A percentile compares a stretch with the other conserved stretches of the same genome.
phyloP scores from a whole-genome alignment of 768 basidiomycete genomes.

The Leccinellum albellum region DNA sequence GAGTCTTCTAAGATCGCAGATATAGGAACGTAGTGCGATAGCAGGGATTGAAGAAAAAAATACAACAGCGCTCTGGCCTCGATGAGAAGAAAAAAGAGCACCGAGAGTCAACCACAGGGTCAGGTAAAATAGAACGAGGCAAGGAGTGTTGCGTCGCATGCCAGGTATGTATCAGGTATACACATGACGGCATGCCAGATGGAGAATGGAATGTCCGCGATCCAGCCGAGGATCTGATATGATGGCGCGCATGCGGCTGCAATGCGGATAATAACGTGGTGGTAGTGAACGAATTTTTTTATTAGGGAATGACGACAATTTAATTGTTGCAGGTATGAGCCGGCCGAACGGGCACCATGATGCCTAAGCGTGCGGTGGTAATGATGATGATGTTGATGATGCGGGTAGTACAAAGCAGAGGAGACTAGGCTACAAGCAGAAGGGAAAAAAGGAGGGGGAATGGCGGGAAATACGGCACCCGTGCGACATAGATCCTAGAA shows the following conservation, averaged over 20 bases:
- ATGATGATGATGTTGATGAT: neutral
- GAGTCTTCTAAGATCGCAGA: neutral
- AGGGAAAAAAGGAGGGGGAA: neutral
- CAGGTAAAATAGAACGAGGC: neutral
- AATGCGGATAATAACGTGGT: neutral
- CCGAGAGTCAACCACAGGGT: neutral
- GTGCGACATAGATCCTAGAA: neutral
- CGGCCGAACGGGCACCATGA: neutral
- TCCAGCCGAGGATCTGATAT: neutral
- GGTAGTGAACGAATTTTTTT: neutral
- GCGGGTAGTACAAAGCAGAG: neutral
- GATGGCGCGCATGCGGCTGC: neutral
- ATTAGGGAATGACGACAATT: neutral
- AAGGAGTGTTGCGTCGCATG: neutral
- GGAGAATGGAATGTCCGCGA: neutral
- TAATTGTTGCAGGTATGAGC: neutral
- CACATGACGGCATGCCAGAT: neutral
- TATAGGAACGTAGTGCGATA: neutral
- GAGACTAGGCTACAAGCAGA: neutral
- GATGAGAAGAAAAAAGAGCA: neutral
- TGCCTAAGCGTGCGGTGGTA: conserved; percentile 5
- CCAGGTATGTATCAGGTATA: neutral
- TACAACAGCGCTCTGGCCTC: neutral
- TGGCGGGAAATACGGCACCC: neutral
- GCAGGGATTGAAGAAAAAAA: neutral